phyloP scores from a whole-genome alignment of 306 rosid species.

The Comarum palustre region DNA sequence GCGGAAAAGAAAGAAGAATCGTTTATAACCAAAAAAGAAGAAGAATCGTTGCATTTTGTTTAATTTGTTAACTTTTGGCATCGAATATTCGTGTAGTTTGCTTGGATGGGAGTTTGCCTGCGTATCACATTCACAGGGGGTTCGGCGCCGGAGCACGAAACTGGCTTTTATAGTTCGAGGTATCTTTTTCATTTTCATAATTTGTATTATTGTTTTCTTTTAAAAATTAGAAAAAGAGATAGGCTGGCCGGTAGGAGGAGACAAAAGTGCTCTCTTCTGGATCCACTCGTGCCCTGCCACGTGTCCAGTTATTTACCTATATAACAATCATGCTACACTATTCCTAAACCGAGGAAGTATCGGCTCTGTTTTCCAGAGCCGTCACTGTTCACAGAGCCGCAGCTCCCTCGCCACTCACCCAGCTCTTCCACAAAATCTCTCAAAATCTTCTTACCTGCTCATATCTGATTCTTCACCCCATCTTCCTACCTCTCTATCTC shows the following conservation, averaged over 20 bases:
- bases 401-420: too few relatives aligned
- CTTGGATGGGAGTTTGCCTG: constrained; percentile 96
- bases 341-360: too few relatives aligned
- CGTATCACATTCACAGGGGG: constrained; percentile 79
- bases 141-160: constrained; percentile 68
- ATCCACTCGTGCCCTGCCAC: neutral
- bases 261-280: neutral
- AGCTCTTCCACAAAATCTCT: too few relatives aligned
- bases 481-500: too few relatives aligned
- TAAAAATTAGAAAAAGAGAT: neutral
- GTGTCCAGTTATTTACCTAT: neutral
- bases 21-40: too few relatives aligned
- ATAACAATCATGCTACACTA: too few relatives aligned
- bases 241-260: neutral
- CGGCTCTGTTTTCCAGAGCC: too few relatives aligned
- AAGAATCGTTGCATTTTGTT: neutral
- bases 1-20: neutral
- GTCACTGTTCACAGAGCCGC: too few relatives aligned
- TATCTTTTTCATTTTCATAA: constrained; percentile 9
- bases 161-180: constrained; percentile 97
- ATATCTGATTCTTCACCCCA: too few relatives aligned
- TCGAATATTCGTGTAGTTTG: constrained; percentile 46
- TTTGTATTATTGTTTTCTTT: neutral
- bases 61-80: neutral
- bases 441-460: too few relatives aligned